Evolutionary conservation across 2,329 filamentous ascomycete species (phyloP).

Genomic region (Aspergillus sp.): DNA sequence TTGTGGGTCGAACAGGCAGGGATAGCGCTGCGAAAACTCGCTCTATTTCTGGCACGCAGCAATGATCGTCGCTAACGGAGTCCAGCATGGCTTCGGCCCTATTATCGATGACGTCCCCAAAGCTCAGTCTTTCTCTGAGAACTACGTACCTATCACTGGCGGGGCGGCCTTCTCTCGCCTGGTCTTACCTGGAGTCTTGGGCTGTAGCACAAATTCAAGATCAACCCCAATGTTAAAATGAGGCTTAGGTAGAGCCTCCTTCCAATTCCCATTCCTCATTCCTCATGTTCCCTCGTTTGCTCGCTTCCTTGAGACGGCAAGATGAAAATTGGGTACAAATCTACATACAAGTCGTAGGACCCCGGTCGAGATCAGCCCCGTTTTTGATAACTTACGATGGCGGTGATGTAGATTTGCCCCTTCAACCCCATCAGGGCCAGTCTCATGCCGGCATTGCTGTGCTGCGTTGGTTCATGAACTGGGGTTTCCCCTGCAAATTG

Average conservation of each 20-base stretch:
- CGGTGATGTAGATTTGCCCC: conserved; percentile 1
- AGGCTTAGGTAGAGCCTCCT: neutral
- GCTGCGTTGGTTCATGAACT: neutral
- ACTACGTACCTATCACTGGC: too few relatives aligned
- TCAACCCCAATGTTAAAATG: neutral
- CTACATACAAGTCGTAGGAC: conserved; percentile 1
- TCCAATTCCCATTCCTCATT: neutral
- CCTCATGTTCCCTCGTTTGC: neutral
- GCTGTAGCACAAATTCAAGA: too few relatives aligned
- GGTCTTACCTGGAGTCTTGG: too few relatives aligned
- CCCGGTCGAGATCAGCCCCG: neutral
- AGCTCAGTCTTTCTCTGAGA: neutral
- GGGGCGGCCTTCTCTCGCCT: too few relatives aligned
- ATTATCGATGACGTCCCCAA: neutral
- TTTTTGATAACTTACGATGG: neutral
- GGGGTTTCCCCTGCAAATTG: conserved; percentile 1
- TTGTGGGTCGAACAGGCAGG: conserved; percentile 7
- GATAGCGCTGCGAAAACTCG: conserved; percentile 14
- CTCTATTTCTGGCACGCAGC: conserved; percentile 20
- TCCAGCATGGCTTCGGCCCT: conserved; percentile 8
- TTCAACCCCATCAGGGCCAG: neutral
- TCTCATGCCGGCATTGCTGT: neutral
- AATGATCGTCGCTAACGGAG: conserved; percentile 21
- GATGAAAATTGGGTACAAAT: conserved; percentile 1
- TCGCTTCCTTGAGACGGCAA: neutral